phyloP scores from a whole-genome alignment of 2,329 filamentous ascomycete genomes.

The Periconia digitata region DNA sequence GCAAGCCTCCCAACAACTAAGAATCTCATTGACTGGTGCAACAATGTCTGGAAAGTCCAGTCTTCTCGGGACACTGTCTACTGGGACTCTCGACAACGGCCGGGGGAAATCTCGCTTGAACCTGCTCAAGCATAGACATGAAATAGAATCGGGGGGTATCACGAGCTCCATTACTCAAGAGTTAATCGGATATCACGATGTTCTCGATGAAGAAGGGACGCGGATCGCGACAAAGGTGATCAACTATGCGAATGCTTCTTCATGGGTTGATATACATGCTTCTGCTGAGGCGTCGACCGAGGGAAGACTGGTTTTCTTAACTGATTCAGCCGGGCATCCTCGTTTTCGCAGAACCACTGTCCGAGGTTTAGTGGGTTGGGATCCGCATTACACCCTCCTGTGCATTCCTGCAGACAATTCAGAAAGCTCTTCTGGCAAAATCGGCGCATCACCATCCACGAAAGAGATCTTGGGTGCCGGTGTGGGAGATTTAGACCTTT shows the following conservation, averaged over 20 bases:
- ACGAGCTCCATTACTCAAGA: slow-evolving; percentile 96
- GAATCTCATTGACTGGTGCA: slow-evolving; percentile 83
- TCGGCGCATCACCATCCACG: slow-evolving; percentile 52
- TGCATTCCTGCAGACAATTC: slow-evolving; percentile 81
- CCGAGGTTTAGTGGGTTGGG: slow-evolving; percentile 90
- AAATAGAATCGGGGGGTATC: slow-evolving; percentile 78
- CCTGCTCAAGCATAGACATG: slow-evolving; percentile 88
- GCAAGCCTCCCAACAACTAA: slow-evolving; percentile 60
- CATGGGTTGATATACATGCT: slow-evolving; percentile 93
- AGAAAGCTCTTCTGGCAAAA: slow-evolving; percentile 49
- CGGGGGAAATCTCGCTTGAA: slow-evolving; percentile 86
- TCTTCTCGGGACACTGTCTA: slow-evolving; percentile 82
- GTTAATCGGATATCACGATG: slow-evolving; percentile 73
- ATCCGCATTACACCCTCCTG: slow-evolving; percentile 88
- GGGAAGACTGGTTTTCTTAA: slow-evolving; percentile 81
- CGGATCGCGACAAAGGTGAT: slow-evolving; percentile 54
- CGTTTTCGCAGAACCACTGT: slow-evolving; percentile 87
- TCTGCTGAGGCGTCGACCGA: slow-evolving; percentile 67
- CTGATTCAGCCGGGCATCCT: slow-evolving; percentile 89
- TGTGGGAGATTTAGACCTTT: slow-evolving; percentile 67
- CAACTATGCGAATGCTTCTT: slow-evolving; percentile 88
- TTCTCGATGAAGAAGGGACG: slow-evolving; percentile 13
- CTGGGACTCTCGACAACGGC: slow-evolving; percentile 86
- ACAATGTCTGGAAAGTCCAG: slow-evolving; percentile 93
- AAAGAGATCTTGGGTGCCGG: slow-evolving; percentile 56